A percentile compares a stretch with the other conserved stretches of the same genome.
These are phyloP conservation scores for Monocercomonoides exilis DNA, from an alignment of 78 protist species.

Conservation along the genomic window DNA sequence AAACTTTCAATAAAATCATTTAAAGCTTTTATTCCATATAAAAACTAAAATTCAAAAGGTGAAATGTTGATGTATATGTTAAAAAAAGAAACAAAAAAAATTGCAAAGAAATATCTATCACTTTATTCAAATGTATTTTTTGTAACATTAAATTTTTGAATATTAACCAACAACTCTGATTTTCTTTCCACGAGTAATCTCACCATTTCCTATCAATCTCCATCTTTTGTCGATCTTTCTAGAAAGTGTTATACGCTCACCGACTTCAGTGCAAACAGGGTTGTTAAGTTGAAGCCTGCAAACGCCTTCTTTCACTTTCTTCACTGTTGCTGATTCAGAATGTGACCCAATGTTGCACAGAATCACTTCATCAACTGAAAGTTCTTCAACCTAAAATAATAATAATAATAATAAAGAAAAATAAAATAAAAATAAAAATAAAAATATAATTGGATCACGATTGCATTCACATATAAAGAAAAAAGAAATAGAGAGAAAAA, in stretches of 20 bases:
- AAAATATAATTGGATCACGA: too few species aligned
- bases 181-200: background rate
- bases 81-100: too few species aligned
- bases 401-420: background rate
- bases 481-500: too few species aligned
- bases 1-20: too few species aligned
- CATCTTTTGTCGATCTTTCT: slow-evolving; percentile 96
- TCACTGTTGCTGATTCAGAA: slow-evolving; percentile 86
- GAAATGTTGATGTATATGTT: background rate
- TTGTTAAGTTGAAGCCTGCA: slow-evolving; percentile 79
- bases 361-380: slow-evolving; percentile 69
- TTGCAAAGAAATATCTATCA: background rate
- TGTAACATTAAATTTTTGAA: background rate
- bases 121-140: background rate
- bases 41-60: background rate
- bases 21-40: too few species aligned
- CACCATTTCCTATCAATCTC: slow-evolving; percentile 43
- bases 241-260: slow-evolving; percentile 92
- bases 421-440: too few species aligned
- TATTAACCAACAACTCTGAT: background rate
- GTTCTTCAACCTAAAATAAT: slow-evolving; percentile 57
- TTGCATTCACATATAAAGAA: too few species aligned
- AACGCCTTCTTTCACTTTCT: slow-evolving; percentile 69
- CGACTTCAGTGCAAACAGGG: slow-evolving; percentile 91
- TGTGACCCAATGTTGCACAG: slow-evolving; percentile 97